Conservation (phyloP, 2,329 filamentous ascomycete genomes). For the Penicillium sp. region DNA sequence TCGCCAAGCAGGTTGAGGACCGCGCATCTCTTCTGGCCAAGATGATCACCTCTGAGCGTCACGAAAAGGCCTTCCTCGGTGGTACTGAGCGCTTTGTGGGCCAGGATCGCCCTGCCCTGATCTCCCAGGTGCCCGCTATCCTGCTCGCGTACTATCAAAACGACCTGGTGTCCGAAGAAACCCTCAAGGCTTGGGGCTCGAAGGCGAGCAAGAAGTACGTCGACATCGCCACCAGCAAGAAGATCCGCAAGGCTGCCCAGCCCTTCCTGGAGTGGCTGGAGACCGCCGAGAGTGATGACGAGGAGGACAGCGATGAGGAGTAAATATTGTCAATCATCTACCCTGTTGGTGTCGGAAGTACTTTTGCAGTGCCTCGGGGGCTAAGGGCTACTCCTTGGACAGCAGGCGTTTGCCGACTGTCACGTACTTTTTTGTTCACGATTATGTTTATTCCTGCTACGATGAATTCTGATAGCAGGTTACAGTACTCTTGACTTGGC, state of each 20-base stretch:
- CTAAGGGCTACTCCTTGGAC: too few species aligned
- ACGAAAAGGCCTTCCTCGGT: constrained; percentile 91
- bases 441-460: too few species aligned
- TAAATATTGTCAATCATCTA: constrained; percentile 18
- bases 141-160: constrained; percentile 85
- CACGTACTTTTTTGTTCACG: too few species aligned
- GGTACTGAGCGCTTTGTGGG: constrained; percentile 89
- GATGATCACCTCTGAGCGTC: constrained; percentile 83
- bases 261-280: constrained; percentile 92
- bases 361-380: neutral
- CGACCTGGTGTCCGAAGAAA: constrained; percentile 82
- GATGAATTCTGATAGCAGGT: neutral
- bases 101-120: constrained; percentile 73
- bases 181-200: constrained; percentile 81
- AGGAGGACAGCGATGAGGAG: constrained; percentile 59
- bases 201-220: constrained; percentile 99
- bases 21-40: constrained; percentile 86
- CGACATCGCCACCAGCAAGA: constrained; percentile 80
- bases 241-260: constrained; percentile 90
- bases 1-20: constrained; percentile 77
- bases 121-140: constrained; percentile 73
- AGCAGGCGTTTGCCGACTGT: neutral
- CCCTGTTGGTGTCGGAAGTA: neutral
- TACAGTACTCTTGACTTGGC: constrained; percentile 4
- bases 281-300: constrained; percentile 70